phyloP scores from a whole-genome alignment of 2,329 filamentous ascomycete species.

The Stagonosporopsis cucurbitacearum region DNA sequence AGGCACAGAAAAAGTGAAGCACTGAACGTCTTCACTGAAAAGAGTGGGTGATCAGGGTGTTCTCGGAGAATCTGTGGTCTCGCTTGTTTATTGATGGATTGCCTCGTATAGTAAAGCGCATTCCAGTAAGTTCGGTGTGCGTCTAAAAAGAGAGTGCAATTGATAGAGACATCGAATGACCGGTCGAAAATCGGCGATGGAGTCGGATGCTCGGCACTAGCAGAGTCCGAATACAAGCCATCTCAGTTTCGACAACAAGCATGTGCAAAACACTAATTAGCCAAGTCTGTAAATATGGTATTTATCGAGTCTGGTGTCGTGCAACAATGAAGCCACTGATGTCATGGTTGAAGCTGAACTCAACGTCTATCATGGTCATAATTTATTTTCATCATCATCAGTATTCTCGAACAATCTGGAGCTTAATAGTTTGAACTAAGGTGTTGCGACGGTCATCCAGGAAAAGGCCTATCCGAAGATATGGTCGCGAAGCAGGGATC shows the following conservation, averaged over 20 bases:
- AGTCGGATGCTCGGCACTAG: constrained; percentile 10
- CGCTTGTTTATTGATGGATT: background rate
- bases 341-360: constrained; percentile 8
- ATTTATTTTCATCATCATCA: background rate
- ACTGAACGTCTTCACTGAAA: background rate
- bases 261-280: constrained; percentile 2
- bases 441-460: background rate
- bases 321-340: constrained; percentile 7
- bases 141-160: background rate
- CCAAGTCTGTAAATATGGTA: background rate
- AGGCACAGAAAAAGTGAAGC: background rate
- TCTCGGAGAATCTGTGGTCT: constrained; percentile 3
- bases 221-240: background rate
- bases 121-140: background rate
- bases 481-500: constrained; percentile 20
- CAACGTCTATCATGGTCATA: constrained; percentile 4
- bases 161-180: constrained; percentile 7
- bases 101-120: constrained; percentile 1
- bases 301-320: background rate
- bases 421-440: background rate
- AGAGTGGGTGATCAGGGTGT: constrained; percentile 13
- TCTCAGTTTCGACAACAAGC: background rate
- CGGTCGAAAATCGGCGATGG: constrained; percentile 13
- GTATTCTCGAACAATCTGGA: constrained; percentile 6
- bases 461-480: background rate